phyloP scores from a whole-genome alignment of 345 rosid species.

The Eutrema japonicum region DNA sequence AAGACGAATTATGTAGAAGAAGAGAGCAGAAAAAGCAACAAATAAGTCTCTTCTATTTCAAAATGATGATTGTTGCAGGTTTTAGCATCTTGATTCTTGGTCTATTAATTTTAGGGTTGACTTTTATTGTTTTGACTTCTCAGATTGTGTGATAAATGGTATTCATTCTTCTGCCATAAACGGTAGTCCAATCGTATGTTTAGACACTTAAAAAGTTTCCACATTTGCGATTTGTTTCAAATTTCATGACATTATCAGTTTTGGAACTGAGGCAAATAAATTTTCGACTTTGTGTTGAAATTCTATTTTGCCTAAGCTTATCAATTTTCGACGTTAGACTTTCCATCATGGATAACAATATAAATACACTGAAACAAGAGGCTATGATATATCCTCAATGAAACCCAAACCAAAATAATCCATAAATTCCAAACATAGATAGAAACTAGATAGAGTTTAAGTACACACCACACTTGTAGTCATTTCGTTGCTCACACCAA shows the following conservation, averaged over 20 bases:
- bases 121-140: conserved; percentile 33
- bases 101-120: conserved; percentile 30
- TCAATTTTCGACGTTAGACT: background rate
- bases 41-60: conserved; percentile 26
- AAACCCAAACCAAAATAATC: conserved; percentile 25
- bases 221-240: conserved; percentile 3
- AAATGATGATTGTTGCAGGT: conserved; percentile 17
- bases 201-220: background rate
- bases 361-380: conserved; percentile 18
- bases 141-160: conserved; percentile 8
- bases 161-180: conserved; percentile 1
- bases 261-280: conserved; percentile 10
- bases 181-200: conserved; percentile 10
- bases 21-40: conserved; percentile 35
- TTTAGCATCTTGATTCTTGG: conserved; percentile 22
- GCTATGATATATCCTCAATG: background rate
- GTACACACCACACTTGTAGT: conserved; percentile 35
- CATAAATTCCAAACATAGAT: conserved; percentile 32
- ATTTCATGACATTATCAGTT: conserved; percentile 14
- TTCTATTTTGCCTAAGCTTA: background rate
- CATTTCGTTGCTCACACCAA: conserved; percentile 36
- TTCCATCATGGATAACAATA: conserved; percentile 12
- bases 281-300: background rate
- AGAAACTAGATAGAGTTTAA: conserved; percentile 11
- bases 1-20: conserved; percentile 39